Conservation (phyloP, 2,329 filamentous ascomycete species). For the Aspergillus versicolor region DNA sequence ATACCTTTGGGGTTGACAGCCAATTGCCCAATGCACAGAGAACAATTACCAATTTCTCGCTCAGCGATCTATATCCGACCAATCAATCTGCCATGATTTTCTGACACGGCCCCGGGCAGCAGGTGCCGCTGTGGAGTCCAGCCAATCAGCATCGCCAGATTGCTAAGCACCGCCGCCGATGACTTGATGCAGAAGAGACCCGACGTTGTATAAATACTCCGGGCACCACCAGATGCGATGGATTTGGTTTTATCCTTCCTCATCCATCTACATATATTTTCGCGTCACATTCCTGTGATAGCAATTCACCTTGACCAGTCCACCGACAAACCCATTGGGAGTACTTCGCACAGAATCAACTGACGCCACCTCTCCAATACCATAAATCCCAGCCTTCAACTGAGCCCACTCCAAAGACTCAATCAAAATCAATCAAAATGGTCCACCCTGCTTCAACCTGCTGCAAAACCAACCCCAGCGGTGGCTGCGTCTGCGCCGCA, state of each 20-base stretch:
- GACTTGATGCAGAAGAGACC: background rate
- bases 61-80: background rate
- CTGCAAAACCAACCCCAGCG: conserved; percentile 57
- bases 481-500: conserved; percentile 57
- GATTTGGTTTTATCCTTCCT: background rate
- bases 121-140: background rate
- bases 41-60: conserved; percentile 8
- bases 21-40: background rate
- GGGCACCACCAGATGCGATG: background rate
- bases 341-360: background rate
- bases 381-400: background rate
- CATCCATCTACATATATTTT: too few relatives aligned
- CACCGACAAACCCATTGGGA: background rate
- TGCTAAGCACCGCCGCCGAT: conserved; percentile 9
- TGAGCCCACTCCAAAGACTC: background rate
- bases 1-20: background rate
- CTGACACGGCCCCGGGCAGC: background rate
- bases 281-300: background rate
- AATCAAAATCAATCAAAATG: conserved; percentile 36
- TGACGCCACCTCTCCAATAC: conserved; percentile 10
- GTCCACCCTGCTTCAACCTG: conserved; percentile 53
- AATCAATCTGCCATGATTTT: conserved; percentile 1
- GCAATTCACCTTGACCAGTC: background rate
- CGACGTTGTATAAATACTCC: conserved; percentile 6
- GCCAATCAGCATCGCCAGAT: conserved; percentile 11